Evolutionary conservation across 192 early-diverging fungal genomes (phyloP).

Genomic region (Coemansia sp.): DNA sequence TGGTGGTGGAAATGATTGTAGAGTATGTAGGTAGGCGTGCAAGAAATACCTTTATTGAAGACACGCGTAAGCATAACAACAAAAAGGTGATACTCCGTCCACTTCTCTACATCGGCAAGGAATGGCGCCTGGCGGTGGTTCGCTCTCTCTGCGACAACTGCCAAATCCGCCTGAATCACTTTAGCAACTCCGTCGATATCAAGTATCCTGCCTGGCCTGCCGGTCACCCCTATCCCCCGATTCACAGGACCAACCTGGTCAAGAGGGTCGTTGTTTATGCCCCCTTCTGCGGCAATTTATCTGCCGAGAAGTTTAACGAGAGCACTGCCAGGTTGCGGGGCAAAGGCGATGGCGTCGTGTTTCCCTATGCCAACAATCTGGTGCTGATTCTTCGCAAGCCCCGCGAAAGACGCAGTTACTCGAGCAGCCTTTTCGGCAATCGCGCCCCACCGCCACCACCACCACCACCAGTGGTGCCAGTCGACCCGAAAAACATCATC

Average conservation of each 20-base stretch:
- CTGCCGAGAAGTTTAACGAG: background rate
- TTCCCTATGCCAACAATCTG: background rate
- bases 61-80: background rate
- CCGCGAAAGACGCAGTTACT: background rate
- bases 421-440: background rate
- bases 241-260: background rate
- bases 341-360: background rate
- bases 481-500: background rate
- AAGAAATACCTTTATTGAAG: background rate
- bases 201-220: constrained; percentile 3
- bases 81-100: background rate
- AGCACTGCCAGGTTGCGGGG: background rate
- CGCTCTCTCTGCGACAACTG: constrained; percentile 2
- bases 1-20: background rate
- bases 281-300: background rate
- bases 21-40: background rate
- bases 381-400: background rate
- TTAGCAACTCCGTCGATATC: background rate
- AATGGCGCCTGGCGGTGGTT: background rate
- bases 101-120: background rate
- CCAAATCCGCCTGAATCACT: background rate
- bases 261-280: background rate
- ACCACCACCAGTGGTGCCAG: background rate
- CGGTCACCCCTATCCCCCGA: background rate
- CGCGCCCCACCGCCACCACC: background rate